Base-by-base conservation (phyloP, 2,329 filamentous ascomycete genomes). In the Cryphonectria naterciae region DNA sequence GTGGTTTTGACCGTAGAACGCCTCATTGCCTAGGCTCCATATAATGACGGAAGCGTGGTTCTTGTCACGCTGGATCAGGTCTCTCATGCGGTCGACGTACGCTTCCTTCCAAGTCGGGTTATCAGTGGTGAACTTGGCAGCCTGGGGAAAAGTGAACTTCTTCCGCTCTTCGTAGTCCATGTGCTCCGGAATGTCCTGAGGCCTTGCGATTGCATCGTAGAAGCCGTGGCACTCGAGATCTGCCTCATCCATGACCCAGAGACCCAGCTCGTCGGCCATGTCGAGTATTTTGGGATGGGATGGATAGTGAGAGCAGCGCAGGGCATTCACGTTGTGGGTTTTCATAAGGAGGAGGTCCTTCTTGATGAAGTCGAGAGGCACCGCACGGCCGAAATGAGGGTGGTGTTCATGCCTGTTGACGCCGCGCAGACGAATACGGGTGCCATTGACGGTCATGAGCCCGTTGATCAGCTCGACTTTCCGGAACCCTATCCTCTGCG, bases 1-100 rank as follows among this genome's bases (percentile, higher is more conserved):
- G 75, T 91, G 89, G 76, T 93, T 93, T 11, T 83, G 81, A 0
- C 91, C 91, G 75, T 92, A 93, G 76, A 92, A 93, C 0, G 91
- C 87, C 77, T 93, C 91, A 75, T 93, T 93, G 0, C 91, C 92
- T 0, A 93, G 82, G 63, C 88, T 91, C 92, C 92, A 93, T 58
- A 93, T 87, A 65, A 93, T 88, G 65, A 93, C 84, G n/a, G 85
- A 90, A 0, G 91, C 79, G 74, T 93, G 89, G 70, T 93, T 91
- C 79, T 92, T 92, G 78, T 93, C 91, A 22, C 92, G 84, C 75
- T 89, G 85, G 0, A 93, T 84, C 69, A 93, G 80, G 68, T 91
- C 88, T 43, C 83, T 80, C 70, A 89, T 88, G 3, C 92, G 87
- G 77, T 93, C 91, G 1, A 93, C 76, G 73, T 93, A 93, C 0